phyloP scores from a whole-genome alignment of 495 filamentous ascomycete species.

The Margaritispora aquatica region DNA sequence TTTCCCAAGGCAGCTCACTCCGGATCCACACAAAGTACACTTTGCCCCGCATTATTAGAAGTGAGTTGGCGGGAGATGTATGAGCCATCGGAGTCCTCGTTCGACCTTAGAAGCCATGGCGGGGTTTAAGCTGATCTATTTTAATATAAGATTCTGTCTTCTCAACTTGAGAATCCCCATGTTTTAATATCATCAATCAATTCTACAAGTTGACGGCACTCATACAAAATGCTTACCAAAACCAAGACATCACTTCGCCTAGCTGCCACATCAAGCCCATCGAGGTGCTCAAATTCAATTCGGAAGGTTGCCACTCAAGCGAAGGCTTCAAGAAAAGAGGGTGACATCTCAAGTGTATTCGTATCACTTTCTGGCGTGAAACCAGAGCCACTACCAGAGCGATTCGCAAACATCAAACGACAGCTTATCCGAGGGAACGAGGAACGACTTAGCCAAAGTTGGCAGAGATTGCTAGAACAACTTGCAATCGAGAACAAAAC shows the following conservation, averaged over 20 bases:
- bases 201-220: not conserved
- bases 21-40: not conserved
- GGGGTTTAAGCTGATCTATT: not conserved
- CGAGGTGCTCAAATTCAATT: not conserved
- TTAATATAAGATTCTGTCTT: not conserved
- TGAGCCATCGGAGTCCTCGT: not conserved
- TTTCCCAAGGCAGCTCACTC: not conserved
- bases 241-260: not conserved
- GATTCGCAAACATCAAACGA: slow-evolving; percentile 73
- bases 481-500: slow-evolving; percentile 48
- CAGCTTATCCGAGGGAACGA: slow-evolving; percentile 57
- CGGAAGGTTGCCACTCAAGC: slow-evolving; percentile 1
- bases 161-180: not conserved
- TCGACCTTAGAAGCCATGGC: not conserved
- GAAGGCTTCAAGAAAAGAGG: slow-evolving; percentile 32
- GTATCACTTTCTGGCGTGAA: slow-evolving; percentile 67
- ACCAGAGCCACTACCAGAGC: slow-evolving; percentile 56
- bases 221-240: slow-evolving; percentile 2
- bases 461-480: slow-evolving; percentile 57
- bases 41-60: not conserved
- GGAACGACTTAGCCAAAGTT: slow-evolving; percentile 53
- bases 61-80: not conserved
- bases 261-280: not conserved
- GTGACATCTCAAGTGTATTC: slow-evolving; percentile 82
- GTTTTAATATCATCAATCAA: too few relatives aligned